Conservation (phyloP, 106 monocot species). For the Dioscorea alata region DNA sequence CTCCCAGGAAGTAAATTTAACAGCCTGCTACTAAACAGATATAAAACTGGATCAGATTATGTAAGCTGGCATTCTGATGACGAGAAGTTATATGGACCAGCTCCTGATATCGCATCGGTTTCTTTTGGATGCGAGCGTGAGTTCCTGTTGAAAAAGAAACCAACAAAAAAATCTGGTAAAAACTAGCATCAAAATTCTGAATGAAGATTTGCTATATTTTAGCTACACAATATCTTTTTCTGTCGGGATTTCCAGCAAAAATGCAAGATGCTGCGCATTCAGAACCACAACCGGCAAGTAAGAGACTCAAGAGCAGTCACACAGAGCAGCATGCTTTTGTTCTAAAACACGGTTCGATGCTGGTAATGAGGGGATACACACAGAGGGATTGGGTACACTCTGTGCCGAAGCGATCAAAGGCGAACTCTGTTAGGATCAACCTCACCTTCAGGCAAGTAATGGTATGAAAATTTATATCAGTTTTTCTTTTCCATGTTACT, state of each 20-base stretch:
- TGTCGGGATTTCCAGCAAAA: not conserved
- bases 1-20: conserved; percentile 84
- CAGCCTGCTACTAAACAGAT: conserved; percentile 65
- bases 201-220: not conserved
- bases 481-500: not conserved
- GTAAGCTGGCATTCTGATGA: conserved; percentile 97
- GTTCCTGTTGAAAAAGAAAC: conserved; percentile 66
- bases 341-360: conserved; percentile 84
- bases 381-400: conserved; percentile 94
- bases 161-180: conserved; percentile 43
- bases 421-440: conserved; percentile 67
- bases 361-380: conserved; percentile 85
- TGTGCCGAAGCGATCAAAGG: conserved; percentile 78
- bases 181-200: not conserved
- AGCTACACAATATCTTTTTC: not conserved
- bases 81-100: conserved; percentile 87
- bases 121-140: conserved; percentile 93
- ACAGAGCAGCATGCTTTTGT: conserved; percentile 55
- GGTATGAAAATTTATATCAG: not conserved
- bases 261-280: conserved; percentile 11
- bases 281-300: conserved; percentile 23
- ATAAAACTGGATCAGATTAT: conserved; percentile 77
- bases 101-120: conserved; percentile 91
- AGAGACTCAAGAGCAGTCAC: conserved; percentile 25
- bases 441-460: conserved; percentile 79